A percentile compares a stretch with the other conserved stretches of the same genome.
Conservation (phyloP, 2,329 filamentous ascomycete species). For the Clonostachys chloroleuca region DNA sequence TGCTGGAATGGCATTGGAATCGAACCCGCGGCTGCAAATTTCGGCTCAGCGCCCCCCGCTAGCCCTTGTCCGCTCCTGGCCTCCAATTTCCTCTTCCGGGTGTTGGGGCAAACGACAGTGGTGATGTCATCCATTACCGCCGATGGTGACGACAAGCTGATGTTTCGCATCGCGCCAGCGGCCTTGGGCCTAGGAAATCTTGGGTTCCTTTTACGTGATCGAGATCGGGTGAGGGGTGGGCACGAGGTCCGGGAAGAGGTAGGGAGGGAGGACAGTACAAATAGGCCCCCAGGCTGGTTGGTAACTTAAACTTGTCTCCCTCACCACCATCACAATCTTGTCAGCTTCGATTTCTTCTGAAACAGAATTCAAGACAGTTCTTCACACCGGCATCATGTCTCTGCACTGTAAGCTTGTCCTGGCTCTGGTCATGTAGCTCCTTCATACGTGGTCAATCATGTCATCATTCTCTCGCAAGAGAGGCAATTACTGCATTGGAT, state of each 20-base stretch:
- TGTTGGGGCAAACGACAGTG: not conserved
- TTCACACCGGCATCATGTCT: slow-evolving; percentile 41
- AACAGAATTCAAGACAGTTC: too few species aligned
- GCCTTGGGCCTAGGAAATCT: not conserved
- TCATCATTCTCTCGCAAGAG: slow-evolving; percentile 2
- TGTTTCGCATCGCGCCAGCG: not conserved
- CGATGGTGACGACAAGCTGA: not conserved
- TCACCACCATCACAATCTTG: slow-evolving; percentile 3
- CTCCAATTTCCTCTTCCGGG: not conserved
- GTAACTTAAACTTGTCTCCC: not conserved
- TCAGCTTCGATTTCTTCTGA: not conserved
- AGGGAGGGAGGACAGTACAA: too few species aligned
- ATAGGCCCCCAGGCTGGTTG: too few species aligned
- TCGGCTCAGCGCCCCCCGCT: not conserved
- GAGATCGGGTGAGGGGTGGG: too few species aligned
- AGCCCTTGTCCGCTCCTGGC: not conserved
- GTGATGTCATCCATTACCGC: slow-evolving; percentile 1
- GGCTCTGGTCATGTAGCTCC: not conserved
- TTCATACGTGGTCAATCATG: not conserved
- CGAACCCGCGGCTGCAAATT: too few species aligned
- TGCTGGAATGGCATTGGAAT: too few species aligned
- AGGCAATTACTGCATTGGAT: too few species aligned
- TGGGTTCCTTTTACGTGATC: not conserved
- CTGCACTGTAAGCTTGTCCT: slow-evolving; percentile 46
- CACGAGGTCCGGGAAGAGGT: too few species aligned